Evolutionary conservation across 2,329 filamentous ascomycete genomes (phyloP), one percentile per base, ranked within the genome.

Genomic region (Calonectria henricotiae): DNA sequence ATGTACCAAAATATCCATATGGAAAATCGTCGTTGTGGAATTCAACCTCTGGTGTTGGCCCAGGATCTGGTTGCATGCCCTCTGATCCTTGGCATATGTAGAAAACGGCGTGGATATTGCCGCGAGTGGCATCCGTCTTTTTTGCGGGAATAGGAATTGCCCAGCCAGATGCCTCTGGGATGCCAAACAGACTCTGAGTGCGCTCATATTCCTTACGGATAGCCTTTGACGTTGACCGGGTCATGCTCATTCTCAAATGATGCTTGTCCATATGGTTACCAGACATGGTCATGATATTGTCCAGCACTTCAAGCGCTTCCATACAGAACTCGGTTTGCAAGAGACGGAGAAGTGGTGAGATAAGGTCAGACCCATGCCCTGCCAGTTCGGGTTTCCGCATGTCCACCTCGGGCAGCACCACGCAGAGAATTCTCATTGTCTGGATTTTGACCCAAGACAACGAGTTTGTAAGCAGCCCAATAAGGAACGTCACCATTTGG

Each of bases 221-320:
- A 0, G 93, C 91, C 76, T 93, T 93, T 0, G 95, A 96, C 2
- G 95, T 94, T 1, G 93, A 92, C 13, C 94, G 92, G 5, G 95
- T 95, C 94, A 99, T 98, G 82, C 96, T 98, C 97, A 99, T 99
- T 44, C 96, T 91, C 69, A 99, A 85, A 79, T 98, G 95, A 76
- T 98, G 94, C 76, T 94, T 94, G 81, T 98, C 96, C 88, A 98
- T 94, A 1, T 96, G 93, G 37, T 93, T 95, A 5, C 94, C 93
- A 0, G 95, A 95, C 86, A 98, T 96, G 32, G 93, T 94, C 89
- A 98, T 97, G 76, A 98, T 96, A 73, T 96, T 94, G 81, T 99
- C 96, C 69, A 99, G 86, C 1, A 99, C 96, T 74, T 94, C 91
- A 11, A 99, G 85, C 12, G 96, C 96, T 78, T 98, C 93, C 81